Conservation (phyloP, 2,329 filamentous ascomycete species). For the Cytospora leucostoma region DNA sequence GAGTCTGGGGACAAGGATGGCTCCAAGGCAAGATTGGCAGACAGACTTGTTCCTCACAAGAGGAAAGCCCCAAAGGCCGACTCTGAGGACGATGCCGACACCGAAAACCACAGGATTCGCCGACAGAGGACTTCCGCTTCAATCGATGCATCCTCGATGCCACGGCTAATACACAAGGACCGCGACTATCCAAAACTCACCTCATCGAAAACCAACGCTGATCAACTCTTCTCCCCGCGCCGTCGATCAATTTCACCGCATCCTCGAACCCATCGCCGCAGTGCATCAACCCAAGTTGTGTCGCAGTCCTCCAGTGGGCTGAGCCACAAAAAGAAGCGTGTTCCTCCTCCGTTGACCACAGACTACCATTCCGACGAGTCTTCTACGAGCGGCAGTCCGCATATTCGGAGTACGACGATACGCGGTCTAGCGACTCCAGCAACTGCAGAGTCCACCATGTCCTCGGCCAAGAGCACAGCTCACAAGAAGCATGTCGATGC, state of each 20-base stretch:
- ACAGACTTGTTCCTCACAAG: conserved; percentile 52
- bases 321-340: conserved; percentile 60
- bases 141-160: conserved; percentile 31
- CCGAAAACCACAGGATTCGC: conserved; percentile 54
- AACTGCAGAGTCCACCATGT: conserved; percentile 60
- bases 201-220: conserved; percentile 38
- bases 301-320: conserved; percentile 57
- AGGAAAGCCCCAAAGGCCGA: conserved; percentile 56
- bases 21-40: conserved; percentile 42
- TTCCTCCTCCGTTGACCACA: conserved; percentile 62
- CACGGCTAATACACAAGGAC: conserved; percentile 29
- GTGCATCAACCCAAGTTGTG: conserved; percentile 64
- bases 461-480: conserved; percentile 67
- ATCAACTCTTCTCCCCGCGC: conserved; percentile 36
- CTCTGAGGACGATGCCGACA: conserved; percentile 59
- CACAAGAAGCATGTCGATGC: conserved; percentile 90
- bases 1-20: conserved; percentile 19
- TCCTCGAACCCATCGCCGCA: conserved; percentile 60
- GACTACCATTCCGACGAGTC: conserved; percentile 71
- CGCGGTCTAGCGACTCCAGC: conserved; percentile 58
- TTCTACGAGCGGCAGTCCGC: conserved; percentile 60
- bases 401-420: conserved; percentile 59
- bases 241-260: conserved; percentile 63
- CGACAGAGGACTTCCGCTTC: conserved; percentile 54
- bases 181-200: conserved; percentile 37